Percentiles rank a stretch among this genome's conserved stretches.
phyloP scores from a whole-genome alignment of 441 rosid species.

The Isatis lusitanica region DNA sequence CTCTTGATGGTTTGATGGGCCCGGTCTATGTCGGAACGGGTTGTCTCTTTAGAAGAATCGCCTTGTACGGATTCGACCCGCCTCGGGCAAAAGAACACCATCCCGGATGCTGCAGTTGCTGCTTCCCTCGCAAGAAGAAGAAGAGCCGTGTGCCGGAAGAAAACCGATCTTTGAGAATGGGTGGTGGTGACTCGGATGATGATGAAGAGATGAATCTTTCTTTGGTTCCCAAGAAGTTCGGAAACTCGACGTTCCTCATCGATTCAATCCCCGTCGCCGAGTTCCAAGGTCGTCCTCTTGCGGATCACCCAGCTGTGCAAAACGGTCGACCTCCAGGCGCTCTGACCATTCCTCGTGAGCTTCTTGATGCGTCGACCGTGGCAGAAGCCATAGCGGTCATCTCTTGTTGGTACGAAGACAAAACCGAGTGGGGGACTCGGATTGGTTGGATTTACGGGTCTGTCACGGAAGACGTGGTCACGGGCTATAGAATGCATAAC shows the following conservation, averaged over 20 bases:
- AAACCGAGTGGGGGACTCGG: conserved; percentile 89
- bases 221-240: conserved; percentile 72
- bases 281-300: conserved; percentile 91
- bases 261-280: conserved; percentile 92
- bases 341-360: conserved; percentile 82
- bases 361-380: conserved; percentile 91
- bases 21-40: conserved; percentile 93
- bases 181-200: conserved; percentile 83
- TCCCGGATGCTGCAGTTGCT: conserved; percentile 73
- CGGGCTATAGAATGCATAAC: conserved; percentile 93
- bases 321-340: conserved; percentile 88
- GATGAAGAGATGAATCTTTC: conserved; percentile 81
- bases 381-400: conserved; percentile 93
- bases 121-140: conserved; percentile 67
- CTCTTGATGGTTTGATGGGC: conserved; percentile 93
- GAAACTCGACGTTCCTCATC: conserved; percentile 76
- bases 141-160: conserved; percentile 62
- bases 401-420: conserved; percentile 95
- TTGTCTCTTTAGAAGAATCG: conserved; percentile 83
- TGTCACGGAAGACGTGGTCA: conserved; percentile 89
- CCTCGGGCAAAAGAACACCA: conserved; percentile 81
- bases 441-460: conserved; percentile 95
- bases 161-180: conserved; percentile 84
- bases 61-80: conserved; percentile 87
- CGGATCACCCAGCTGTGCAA: conserved; percentile 88